Base-by-base conservation (phyloP, 495 filamentous ascomycete species). In the Immersiella caudata region DNA sequence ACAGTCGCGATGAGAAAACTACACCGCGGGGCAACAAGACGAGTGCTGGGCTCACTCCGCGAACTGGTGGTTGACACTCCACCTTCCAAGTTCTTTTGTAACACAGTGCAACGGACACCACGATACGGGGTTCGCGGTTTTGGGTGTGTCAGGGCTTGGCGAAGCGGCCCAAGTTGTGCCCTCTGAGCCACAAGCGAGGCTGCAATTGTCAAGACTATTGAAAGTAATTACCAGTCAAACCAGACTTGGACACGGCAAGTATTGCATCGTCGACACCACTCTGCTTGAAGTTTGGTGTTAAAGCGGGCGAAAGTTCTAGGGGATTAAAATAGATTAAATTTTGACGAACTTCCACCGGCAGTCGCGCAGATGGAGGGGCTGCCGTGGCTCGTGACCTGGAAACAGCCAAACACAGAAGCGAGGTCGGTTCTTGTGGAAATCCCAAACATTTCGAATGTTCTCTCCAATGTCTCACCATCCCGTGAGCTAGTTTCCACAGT, bases 281-380 rank as follows among this genome's bases (percentile, higher is more conserved):
- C 14, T 6, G 26, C 18, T n/a, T n/a, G 57, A 35, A 60, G 57
- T 18, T 60, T 25, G 57, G 57, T 6, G 29, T 33, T 33, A 9
- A 14, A 21, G n/a, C 8, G 18, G 22, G 35, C 60, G 22, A 33
- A 62, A 46, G 22, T 12, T 62, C 60, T 27, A 59, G 2, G 25
- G 56, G 56, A 62, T 50, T 50, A 62, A 62, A 62, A 62, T 62
- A 62, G 60, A 62, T 62, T 62, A 27, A 33, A 14, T 57, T 22
- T 62, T 62, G 35, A 50, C 36, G 21, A 62, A 24, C 21, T 36
- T 9, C 35, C 60, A 50, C 50, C 60, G 60, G 60, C 60, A 62
- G 60, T 62, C 35, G 35, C 26, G 21, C 25, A 2, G 18, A 20
- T 16, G 18, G 26, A 21, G 26, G 24, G 29, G 20, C 8, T 26